These are phyloP conservation scores for Yamadazyma endophytica DNA, from an alignment of 805 yeast genomes.

Conservation along the genomic window DNA sequence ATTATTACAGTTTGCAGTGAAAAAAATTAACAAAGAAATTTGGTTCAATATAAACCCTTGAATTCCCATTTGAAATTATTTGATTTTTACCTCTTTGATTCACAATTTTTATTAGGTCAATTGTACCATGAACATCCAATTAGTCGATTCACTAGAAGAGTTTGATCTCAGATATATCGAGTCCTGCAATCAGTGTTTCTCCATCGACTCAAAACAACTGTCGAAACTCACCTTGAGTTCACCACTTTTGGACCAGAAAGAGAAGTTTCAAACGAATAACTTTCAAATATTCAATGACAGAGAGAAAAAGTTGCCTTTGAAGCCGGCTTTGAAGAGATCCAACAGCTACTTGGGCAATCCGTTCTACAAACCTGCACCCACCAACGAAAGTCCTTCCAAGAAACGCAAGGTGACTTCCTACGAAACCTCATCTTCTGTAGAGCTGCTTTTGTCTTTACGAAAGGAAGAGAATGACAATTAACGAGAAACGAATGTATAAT, in stretches of 20 bases:
- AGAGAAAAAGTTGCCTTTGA: slow-evolving; percentile 13
- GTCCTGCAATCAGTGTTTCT: slow-evolving; percentile 15
- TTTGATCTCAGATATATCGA: slow-evolving; percentile 20
- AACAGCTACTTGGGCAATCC: slow-evolving; percentile 13
- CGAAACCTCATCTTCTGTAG: slow-evolving; percentile 8
- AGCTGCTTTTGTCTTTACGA: slow-evolving; percentile 6
- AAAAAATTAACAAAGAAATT: too few relatives aligned
- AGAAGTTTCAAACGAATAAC: slow-evolving; percentile 3
- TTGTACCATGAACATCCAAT: slow-evolving; percentile 11
- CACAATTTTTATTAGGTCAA: too few relatives aligned
- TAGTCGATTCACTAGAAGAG: slow-evolving; percentile 22
- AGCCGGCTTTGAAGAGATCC: slow-evolving; percentile 15
- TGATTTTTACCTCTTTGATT: too few relatives aligned
- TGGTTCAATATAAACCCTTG: too few relatives aligned
- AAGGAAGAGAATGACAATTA: neutral
- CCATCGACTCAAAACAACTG: slow-evolving; percentile 7
- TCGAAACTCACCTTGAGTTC: slow-evolving; percentile 16
- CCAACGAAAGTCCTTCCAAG: slow-evolving; percentile 9
- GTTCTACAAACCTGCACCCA: slow-evolving; percentile 14
- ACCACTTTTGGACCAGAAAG: slow-evolving; percentile 17
- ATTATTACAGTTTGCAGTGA: too few relatives aligned
- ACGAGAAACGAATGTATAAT: neutral
- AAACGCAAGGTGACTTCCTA: slow-evolving; percentile 8
- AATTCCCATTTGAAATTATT: too few relatives aligned
- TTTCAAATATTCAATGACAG: slow-evolving; percentile 9